Evolutionary conservation across 1,284 basidiomycete genomes (phyloP).

Genomic region (Fistulinella cinereoalba): DNA sequence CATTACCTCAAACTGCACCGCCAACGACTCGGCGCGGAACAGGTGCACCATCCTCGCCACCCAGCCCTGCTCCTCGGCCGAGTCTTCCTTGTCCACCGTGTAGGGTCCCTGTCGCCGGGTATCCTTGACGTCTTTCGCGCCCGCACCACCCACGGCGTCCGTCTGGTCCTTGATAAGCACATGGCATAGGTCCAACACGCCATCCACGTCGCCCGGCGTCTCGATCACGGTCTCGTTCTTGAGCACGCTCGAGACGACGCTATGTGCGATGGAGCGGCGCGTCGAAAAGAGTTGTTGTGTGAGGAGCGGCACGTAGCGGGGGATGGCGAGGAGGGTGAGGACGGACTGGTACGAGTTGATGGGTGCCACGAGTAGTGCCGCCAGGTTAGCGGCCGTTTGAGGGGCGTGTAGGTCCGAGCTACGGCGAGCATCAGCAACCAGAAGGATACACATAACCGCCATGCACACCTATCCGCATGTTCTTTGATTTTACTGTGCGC

Average conservation of each 20-base stretch:
- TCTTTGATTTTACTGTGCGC: conserved; percentile 84
- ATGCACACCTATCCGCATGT: conserved; percentile 69
- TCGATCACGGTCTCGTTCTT: conserved; percentile 95
- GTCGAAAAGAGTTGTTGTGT: conserved; percentile 84
- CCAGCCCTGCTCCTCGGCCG: conserved; percentile 97
- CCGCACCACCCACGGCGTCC: conserved; percentile 50
- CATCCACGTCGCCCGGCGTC: conserved; percentile 85
- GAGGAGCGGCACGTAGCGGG: conserved; percentile 81
- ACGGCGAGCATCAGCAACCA: not conserved
- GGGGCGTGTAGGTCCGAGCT: conserved; percentile 86
- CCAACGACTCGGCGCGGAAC: conserved; percentile 81
- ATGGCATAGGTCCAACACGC: conserved; percentile 86
- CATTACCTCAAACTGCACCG: conserved; percentile 84
- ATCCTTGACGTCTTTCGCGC: conserved; percentile 45
- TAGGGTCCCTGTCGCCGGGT: conserved; percentile 55
- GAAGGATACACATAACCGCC: no score
- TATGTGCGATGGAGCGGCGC: conserved; percentile 85
- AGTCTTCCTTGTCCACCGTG: conserved; percentile 73
- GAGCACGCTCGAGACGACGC: conserved; percentile 86
- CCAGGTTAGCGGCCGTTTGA: conserved; percentile 85
- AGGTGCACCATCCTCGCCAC: conserved; percentile 94
- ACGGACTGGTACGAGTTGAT: conserved; percentile 94
- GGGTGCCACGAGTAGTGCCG: conserved; percentile 84
- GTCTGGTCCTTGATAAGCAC: conserved; percentile 88
- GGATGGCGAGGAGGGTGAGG: conserved; percentile 89